Percentiles rank a stretch among this genome's conserved stretches.
These are phyloP conservation scores for Stagonosporopsis cucurbitacearum DNA, from an alignment of 2,329 filamentous ascomycete genomes.

Conservation along the genomic window DNA sequence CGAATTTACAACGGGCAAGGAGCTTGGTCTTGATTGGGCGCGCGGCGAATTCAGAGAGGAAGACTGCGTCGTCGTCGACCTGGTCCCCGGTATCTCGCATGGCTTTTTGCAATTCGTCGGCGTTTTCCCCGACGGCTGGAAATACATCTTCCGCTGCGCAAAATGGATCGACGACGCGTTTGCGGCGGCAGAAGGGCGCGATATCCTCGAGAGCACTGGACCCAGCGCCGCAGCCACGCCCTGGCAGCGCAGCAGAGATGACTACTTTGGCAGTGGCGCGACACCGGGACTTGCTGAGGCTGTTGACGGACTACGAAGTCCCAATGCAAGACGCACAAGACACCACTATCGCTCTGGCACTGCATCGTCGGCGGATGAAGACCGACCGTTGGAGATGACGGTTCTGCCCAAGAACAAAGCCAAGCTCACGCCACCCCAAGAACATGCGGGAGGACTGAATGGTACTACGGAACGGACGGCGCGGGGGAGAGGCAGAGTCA, in stretches of 20 bases:
- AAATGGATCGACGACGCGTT: slow-evolving; percentile 85
- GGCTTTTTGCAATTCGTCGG: slow-evolving; percentile 92
- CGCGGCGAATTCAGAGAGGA: slow-evolving; percentile 69
- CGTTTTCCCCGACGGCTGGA: slow-evolving; percentile 89
- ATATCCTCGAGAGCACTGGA: slow-evolving; percentile 18
- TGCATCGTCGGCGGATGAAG: slow-evolving; percentile 79
- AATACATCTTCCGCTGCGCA: slow-evolving; percentile 78
- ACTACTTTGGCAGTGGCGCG: slow-evolving; percentile 69
- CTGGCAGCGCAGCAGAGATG: slow-evolving; percentile 69
- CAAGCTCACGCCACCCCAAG: slow-evolving; percentile 26
- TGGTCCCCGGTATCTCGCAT: slow-evolving; percentile 89
- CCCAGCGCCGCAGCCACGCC: slow-evolving; percentile 22
- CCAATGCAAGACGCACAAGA: slow-evolving; percentile 38
- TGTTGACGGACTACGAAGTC: slow-evolving; percentile 61
- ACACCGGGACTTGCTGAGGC: slow-evolving; percentile 77
- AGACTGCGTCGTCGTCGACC: slow-evolving; percentile 78
- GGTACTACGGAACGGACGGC: slow-evolving; percentile 5
- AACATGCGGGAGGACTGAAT: neutral
- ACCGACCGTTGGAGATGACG: slow-evolving; percentile 80
- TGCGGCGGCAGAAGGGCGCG: slow-evolving; percentile 45
- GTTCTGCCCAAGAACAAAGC: slow-evolving; percentile 36
- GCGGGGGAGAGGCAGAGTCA: slow-evolving; percentile 33
- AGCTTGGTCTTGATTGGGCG: slow-evolving; percentile 61
- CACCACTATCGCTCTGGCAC: slow-evolving; percentile 58
- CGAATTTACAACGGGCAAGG: slow-evolving; percentile 61